phyloP scores from a whole-genome alignment of 192 early-diverging fungal species.

The Backusella mclennaniae region DNA sequence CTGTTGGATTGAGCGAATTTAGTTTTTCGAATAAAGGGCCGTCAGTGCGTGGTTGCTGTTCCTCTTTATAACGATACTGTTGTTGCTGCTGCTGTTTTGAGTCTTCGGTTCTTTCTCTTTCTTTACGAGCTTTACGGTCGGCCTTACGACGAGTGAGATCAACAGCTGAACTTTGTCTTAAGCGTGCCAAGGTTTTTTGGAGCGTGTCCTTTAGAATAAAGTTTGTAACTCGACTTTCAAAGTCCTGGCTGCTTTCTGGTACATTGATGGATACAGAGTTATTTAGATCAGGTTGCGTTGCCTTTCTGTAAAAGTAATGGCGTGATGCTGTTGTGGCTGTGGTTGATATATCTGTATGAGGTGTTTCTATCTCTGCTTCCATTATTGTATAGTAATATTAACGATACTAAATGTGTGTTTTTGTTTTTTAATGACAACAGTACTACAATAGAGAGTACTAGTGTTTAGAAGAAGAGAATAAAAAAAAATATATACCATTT shows the following conservation, averaged over 20 bases:
- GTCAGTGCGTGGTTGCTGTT: background rate
- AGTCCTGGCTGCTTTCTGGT: slow-evolving; percentile 7
- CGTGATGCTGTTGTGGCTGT: background rate
- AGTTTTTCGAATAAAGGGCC: background rate
- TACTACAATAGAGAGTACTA: background rate
- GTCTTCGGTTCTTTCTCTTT: slow-evolving; percentile 5
- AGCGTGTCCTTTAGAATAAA: slow-evolving; percentile 6
- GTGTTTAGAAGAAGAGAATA: background rate
- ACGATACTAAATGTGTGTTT: background rate
- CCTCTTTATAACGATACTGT: background rate
- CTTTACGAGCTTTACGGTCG: slow-evolving; percentile 19
- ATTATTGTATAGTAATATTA: background rate
- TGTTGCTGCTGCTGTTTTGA: background rate
- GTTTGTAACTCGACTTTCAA: slow-evolving; percentile 15
- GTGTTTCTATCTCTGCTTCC: background rate
- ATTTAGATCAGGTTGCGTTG: background rate
- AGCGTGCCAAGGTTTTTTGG: background rate
- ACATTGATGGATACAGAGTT: slow-evolving; percentile 5
- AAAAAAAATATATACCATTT: background rate
- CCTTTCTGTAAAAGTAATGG: slow-evolving; percentile 17
- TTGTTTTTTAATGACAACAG: background rate
- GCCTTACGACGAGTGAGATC: slow-evolving; percentile 18
- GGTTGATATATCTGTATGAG: background rate
- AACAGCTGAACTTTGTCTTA: background rate
- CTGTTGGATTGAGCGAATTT: background rate